A percentile compares a stretch with the other conserved stretches of the same genome.
phyloP scores from a whole-genome alignment of 2,329 filamentous ascomycete species.

The Didymella lethalis region DNA sequence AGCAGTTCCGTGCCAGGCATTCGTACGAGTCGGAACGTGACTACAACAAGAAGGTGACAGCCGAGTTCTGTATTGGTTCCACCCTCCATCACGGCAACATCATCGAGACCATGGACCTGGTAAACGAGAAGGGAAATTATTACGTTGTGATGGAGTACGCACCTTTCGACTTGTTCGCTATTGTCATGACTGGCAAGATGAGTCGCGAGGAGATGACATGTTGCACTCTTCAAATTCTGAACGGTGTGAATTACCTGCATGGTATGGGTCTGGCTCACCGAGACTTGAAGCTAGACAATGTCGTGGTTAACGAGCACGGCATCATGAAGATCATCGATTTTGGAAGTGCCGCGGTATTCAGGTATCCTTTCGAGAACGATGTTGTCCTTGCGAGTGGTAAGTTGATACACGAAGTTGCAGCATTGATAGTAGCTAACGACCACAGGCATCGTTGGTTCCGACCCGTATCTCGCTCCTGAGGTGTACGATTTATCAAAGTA shows the following conservation, averaged over 20 bases:
- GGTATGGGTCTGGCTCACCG: conserved; percentile 94
- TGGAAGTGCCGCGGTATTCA: conserved; percentile 94
- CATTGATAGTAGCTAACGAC: conserved; percentile 25
- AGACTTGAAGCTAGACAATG: conserved; percentile 96
- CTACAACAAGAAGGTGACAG: conserved; percentile 97
- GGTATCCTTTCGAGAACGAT: conserved; percentile 94
- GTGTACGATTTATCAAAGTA: conserved; percentile 95
- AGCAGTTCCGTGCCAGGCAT: conserved; percentile 92
- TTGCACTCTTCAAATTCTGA: conserved; percentile 91
- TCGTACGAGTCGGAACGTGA: conserved; percentile 93
- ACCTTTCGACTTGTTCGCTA: conserved; percentile 93
- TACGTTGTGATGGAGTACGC: conserved; percentile 99
- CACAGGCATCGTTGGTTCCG: conserved; percentile 79
- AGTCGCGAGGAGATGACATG: conserved; percentile 87
- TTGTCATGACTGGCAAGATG: conserved; percentile 99
- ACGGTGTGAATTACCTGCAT: conserved; percentile 92
- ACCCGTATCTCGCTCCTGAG: conserved; percentile 95
- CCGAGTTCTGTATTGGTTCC: conserved; percentile 97
- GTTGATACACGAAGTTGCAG: conserved; percentile 38
- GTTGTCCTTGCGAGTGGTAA: conserved; percentile 81
- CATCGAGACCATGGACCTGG: conserved; percentile 95
- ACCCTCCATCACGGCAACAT: conserved; percentile 97
- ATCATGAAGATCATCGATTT: conserved; percentile 99
- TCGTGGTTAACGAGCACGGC: conserved; percentile 92
- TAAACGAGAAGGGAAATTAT: conserved; percentile 93